A percentile compares a stretch with the other conserved stretches of the same genome.
Conservation (phyloP, 768 basidiomycete species). For the Suillus subalutaceus region DNA sequence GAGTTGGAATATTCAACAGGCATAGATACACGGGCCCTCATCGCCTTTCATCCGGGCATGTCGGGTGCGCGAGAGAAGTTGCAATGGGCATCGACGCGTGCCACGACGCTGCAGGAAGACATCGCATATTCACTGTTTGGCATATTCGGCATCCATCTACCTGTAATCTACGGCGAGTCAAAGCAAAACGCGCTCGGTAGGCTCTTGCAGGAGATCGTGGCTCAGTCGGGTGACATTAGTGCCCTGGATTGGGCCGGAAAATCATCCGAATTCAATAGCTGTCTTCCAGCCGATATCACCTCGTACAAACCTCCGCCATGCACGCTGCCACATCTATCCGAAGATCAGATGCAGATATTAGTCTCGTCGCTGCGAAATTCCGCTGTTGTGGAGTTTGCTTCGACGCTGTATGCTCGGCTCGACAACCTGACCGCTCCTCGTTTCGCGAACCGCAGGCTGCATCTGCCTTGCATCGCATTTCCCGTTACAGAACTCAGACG, state of each 20-base stretch:
- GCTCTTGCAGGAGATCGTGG: slow-evolving; percentile 7
- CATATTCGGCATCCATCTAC: slow-evolving; percentile 10
- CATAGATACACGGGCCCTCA: not conserved
- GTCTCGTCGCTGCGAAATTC: not conserved
- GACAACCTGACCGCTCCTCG: not conserved
- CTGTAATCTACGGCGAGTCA: slow-evolving; percentile 19
- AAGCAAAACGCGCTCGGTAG: slow-evolving; percentile 4
- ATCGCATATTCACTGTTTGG: not conserved
- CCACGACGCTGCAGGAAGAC: not conserved
- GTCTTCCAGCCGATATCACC: slow-evolving; percentile 1
- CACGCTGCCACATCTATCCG: not conserved
- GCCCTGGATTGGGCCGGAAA: no score
- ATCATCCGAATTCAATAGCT: not conserved
- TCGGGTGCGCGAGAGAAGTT: not conserved
- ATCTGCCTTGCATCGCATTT: not conserved
- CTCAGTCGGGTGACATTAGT: slow-evolving; percentile 6
- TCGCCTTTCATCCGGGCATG: not conserved
- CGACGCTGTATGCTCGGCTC: not conserved
- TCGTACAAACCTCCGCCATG: not conserved
- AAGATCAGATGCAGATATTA: not conserved
- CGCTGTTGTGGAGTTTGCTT: not conserved
- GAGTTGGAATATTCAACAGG: not conserved
- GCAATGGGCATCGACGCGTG: not conserved
- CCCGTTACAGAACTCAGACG: not conserved
- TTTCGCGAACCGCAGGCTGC: not conserved